These are phyloP conservation scores for Cordyceps cicadae DNA, from an alignment of 2,329 filamentous ascomycete genomes.

Conservation along the genomic window DNA sequence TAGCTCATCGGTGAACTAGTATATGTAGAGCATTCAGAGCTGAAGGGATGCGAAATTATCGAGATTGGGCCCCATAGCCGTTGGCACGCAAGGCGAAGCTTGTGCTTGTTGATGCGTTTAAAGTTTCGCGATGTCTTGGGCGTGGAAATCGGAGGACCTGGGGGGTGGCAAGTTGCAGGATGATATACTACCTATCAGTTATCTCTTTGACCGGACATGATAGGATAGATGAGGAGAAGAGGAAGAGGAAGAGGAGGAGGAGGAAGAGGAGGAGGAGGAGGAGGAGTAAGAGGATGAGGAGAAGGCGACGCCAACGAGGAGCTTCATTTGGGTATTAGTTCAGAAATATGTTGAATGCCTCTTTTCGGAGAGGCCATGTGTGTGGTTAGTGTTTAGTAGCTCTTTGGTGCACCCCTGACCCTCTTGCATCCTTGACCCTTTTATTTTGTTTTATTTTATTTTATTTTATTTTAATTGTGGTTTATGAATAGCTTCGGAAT, in stretches of 20 bases:
- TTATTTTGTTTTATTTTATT: too few species aligned
- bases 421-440: neutral
- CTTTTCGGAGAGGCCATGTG: neutral
- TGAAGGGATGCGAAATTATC: slow-evolving; percentile 3
- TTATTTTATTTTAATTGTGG: neutral
- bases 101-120: neutral
- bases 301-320: neutral
- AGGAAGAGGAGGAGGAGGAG: too few species aligned
- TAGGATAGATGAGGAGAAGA: neutral
- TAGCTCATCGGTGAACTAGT: neutral
- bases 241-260: neutral
- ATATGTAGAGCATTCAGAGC: neutral
- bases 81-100: neutral
- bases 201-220: neutral
- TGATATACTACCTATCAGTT: neutral
- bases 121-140: slow-evolving; percentile 3
- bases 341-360: neutral
- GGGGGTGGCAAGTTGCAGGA: neutral
- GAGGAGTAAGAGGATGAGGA: too few species aligned
- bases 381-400: neutral
- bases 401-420: neutral
- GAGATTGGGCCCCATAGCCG: slow-evolving; percentile 3
- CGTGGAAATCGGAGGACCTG: neutral
- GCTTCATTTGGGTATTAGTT: neutral
- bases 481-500: neutral